Evolutionary conservation across 2,329 filamentous ascomycete species (phyloP), one percentile per base, ranked within the genome.

Genomic region (Cladosporium sp.): DNA sequence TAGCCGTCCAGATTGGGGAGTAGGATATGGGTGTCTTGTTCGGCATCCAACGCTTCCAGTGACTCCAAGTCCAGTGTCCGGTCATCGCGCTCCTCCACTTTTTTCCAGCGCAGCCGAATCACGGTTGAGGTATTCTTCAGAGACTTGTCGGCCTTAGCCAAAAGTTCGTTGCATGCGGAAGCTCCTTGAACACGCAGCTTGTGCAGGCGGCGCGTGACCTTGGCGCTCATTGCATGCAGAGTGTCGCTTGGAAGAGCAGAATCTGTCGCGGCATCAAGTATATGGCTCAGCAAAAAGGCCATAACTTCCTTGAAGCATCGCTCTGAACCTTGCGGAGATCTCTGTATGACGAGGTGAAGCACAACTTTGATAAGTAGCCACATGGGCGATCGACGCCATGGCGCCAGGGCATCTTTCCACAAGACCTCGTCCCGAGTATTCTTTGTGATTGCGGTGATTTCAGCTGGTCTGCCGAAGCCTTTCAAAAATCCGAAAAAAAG

Each of bases 341-440:
- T 54, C 2, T 24, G 12, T 2, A 86, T 68, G 7, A 76, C 70
- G 0, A 82, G 73, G 43, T 82, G 75, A 1, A 80, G 58, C 0
- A 74, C 70, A 1, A 88, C 81, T 0, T 83, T 78, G 4, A 87
- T 63, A 0, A 82, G 68, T 0, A 88, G 74, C 78, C 83, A 88
- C 44, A 79, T 74, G 0, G 84, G 75, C 1, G 76, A 76, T 32
- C 85, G 70, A 15, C 84, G 72, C 84, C 84, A 88, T 0, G 83
- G 83, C 0, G 70, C 61, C 1, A 73, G 64, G 0, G 73, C 55
- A 19, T 55, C 4, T 0, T 36, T 11, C 37, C 51, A 58, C 7
- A 54, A 20, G 3, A 58, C 43, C 12, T 55, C 69, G 2, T 63
- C 64, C 1, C 74, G 19, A 1, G 41, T 51, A 13, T 51, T 20